A percentile compares a stretch with the other conserved stretches of the same genome.
Conservation (phyloP, 2,329 filamentous ascomycete genomes). For the Neurospora sp. region DNA sequence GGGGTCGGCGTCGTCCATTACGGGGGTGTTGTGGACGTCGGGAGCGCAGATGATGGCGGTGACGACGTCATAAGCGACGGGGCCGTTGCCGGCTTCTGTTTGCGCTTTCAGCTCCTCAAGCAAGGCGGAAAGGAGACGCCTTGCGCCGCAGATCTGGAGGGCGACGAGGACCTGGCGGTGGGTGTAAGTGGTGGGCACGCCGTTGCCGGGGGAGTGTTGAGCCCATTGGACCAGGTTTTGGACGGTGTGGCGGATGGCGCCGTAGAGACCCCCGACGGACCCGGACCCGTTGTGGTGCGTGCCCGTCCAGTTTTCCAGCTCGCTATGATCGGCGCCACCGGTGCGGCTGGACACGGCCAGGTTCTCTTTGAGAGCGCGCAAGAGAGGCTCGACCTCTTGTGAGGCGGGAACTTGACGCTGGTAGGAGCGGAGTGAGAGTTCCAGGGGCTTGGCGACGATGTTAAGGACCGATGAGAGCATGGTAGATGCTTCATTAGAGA, state of each 20-base stretch:
- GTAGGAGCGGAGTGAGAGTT: conserved; percentile 56
- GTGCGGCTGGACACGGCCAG: conserved; percentile 51
- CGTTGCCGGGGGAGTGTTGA: conserved; percentile 42
- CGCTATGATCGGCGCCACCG: conserved; percentile 51
- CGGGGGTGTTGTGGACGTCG: conserved; percentile 37
- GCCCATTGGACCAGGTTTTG: conserved; percentile 59
- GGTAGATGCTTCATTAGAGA: conserved; percentile 59
- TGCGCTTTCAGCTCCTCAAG: conserved; percentile 59
- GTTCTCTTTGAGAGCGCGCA: conserved; percentile 53
- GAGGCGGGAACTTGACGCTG: conserved; percentile 57
- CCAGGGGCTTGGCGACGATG: conserved; percentile 59
- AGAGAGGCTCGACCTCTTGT: conserved; percentile 59
- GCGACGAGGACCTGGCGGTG: conserved; percentile 59
- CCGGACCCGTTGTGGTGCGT: conserved; percentile 19
- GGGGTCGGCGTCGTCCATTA: conserved; percentile 23
- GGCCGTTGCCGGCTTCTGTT: conserved; percentile 47
- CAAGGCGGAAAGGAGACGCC: conserved; percentile 49
- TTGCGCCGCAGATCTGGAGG: conserved; percentile 51
- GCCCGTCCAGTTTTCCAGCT: conserved; percentile 58
- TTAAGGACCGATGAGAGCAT: conserved; percentile 65
- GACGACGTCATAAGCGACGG: conserved; percentile 58
- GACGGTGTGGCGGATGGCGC: conserved; percentile 50
- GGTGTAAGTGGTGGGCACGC: conserved; percentile 57
- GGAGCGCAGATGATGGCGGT: conserved; percentile 62
- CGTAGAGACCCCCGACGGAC: conserved; percentile 44